These are phyloP conservation scores for Aspergillus thermomutatus DNA, from an alignment of 2,329 filamentous ascomycete species.

Conservation along the genomic window DNA sequence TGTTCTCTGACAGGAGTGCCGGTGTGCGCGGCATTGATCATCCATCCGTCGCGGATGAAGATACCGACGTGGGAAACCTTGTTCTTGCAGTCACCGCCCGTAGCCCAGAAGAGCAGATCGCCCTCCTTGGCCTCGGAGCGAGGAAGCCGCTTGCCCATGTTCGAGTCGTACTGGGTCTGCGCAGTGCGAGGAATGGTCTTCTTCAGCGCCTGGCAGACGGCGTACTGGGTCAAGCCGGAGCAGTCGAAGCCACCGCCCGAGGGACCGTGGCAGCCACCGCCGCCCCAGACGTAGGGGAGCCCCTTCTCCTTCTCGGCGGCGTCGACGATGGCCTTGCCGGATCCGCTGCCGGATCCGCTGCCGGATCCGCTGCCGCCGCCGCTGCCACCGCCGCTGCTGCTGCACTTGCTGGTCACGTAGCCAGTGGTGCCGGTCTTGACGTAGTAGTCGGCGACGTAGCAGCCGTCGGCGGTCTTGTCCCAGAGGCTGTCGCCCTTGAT, in stretches of 20 bases:
- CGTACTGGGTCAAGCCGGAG: constrained; percentile 25
- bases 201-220: constrained; percentile 19
- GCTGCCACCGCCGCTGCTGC: background rate
- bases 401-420: constrained; percentile 15
- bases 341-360: constrained; percentile 3
- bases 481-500: constrained; percentile 15
- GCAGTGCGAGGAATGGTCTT: constrained; percentile 22
- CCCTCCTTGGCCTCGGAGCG: constrained; percentile 20
- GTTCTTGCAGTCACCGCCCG: constrained; percentile 16
- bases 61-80: constrained; percentile 22
- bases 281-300: constrained; percentile 25
- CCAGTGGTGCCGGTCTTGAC: constrained; percentile 13
- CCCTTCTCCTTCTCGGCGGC: constrained; percentile 21
- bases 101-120: constrained; percentile 25
- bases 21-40: constrained; percentile 25
- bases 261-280: constrained; percentile 21
- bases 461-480: constrained; percentile 19
- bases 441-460: constrained; percentile 19
- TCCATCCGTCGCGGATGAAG: constrained; percentile 18
- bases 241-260: constrained; percentile 24
- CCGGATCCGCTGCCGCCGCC: background rate
- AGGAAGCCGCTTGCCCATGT: constrained; percentile 15
- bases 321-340: constrained; percentile 17
- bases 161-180: constrained; percentile 22
- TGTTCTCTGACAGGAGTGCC: constrained; percentile 24